Conservation (phyloP, 352 stramenopile species). For the Elongisporangium undulatum region DNA sequence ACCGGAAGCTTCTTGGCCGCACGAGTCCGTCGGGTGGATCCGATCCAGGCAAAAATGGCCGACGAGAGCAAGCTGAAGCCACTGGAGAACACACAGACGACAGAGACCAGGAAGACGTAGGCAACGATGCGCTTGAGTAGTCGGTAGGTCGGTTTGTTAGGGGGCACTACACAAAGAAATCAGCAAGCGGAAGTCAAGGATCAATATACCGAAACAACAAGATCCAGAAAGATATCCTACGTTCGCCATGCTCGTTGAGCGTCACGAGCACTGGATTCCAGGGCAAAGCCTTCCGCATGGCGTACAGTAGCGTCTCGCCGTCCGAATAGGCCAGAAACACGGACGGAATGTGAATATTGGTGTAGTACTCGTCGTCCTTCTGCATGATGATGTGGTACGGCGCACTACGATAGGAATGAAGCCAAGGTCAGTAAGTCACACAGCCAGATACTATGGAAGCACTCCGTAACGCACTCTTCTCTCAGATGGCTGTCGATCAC, state of each 20-base stretch:
- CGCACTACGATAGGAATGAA: constrained; percentile 22
- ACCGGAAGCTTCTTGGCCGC: constrained; percentile 54
- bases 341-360: constrained; percentile 52
- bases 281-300: constrained; percentile 27
- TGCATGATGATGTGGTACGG: constrained; percentile 86
- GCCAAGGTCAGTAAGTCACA: constrained; percentile 1
- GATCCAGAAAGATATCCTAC: constrained; percentile 22
- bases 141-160: constrained; percentile 48
- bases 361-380: constrained; percentile 62
- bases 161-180: constrained; percentile 28
- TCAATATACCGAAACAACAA: background rate
- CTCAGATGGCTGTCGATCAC: constrained; percentile 70
- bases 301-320: constrained; percentile 48
- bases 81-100: constrained; percentile 76
- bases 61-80: constrained; percentile 67
- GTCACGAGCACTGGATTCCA: constrained; percentile 61
- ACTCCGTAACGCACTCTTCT: constrained; percentile 34
- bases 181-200: background rate
- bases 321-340: constrained; percentile 70
- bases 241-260: constrained; percentile 48
- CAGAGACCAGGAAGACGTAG: constrained; percentile 74
- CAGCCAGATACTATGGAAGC: background rate
- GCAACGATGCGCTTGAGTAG: constrained; percentile 64
- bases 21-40: constrained; percentile 46
- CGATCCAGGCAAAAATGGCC: constrained; percentile 56